Conservation (phyloP, 1,284 basidiomycete genomes). For the Cryptococcus jaspeensis region DNA sequence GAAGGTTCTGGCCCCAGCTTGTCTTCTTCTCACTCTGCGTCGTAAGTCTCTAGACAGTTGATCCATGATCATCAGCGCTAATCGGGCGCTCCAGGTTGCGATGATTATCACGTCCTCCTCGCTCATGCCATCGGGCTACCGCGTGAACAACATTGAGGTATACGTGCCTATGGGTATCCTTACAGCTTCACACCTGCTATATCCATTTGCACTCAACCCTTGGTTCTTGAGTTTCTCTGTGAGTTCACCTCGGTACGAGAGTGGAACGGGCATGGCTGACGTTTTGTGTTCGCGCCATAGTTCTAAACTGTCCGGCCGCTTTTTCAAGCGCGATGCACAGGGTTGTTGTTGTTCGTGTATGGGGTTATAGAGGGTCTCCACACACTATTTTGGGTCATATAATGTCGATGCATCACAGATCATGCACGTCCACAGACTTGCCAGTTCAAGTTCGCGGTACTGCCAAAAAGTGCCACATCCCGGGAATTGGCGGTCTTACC, state of each 20-base stretch:
- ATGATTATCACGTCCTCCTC: slow-evolving; percentile 29
- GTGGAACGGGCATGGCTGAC: no score
- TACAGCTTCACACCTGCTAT: slow-evolving; percentile 32
- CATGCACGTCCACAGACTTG: no score
- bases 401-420: no score
- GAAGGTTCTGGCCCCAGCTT: slow-evolving; percentile 68
- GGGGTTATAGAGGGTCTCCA: no score
- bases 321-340: no score
- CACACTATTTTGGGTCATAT: no score
- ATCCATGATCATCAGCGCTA: background rate
- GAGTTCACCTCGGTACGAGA: no score
- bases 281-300: no score
- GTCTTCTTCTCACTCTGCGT: slow-evolving; percentile 57
- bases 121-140: slow-evolving; percentile 31
- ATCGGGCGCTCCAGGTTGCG: slow-evolving; percentile 15
- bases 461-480: no score
- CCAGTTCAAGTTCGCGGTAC: no score
- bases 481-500: no score
- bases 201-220: slow-evolving; percentile 36
- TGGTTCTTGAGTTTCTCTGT: slow-evolving; percentile 39
- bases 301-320: no score
- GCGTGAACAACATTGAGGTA: slow-evolving; percentile 28
- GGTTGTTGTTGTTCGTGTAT: background rate
- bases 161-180: slow-evolving; percentile 34
- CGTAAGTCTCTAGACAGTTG: slow-evolving; percentile 30